Conservation (phyloP, 75 land plant genomes). For the Gnetum montanum region DNA sequence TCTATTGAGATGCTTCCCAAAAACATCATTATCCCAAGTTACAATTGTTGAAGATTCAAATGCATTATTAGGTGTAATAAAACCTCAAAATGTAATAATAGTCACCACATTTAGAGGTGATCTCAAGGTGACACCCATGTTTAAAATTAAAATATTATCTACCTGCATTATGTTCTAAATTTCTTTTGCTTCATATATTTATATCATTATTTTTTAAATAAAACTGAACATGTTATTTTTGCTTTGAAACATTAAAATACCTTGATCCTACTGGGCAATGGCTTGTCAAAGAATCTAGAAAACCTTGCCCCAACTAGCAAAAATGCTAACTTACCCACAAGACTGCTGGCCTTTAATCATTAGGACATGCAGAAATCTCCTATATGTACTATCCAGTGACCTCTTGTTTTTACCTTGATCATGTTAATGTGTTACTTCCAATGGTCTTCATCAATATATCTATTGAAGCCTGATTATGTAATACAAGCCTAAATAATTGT, state of each 20-base stretch:
- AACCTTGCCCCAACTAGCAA: too few relatives aligned
- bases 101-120: conserved; percentile 91
- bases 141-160: conserved; percentile 95
- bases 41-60: conserved; percentile 53
- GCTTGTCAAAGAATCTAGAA: too few relatives aligned
- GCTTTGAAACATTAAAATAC: neutral
- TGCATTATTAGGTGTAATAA: conserved; percentile 65
- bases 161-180: conserved; percentile 16
- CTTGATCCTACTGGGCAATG: too few relatives aligned
- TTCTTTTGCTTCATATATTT: conserved; percentile 1
- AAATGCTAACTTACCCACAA: too few relatives aligned
- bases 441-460: too few relatives aligned
- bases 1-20: conserved; percentile 52
- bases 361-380: too few relatives aligned
- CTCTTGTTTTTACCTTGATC: too few relatives aligned
- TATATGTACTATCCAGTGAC: too few relatives aligned
- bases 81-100: conserved; percentile 61
- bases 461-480: too few relatives aligned
- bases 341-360: too few relatives aligned
- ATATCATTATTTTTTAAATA: neutral
- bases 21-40: conserved; percentile 36
- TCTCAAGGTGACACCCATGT: conserved; percentile 60
- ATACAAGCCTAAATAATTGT: too few relatives aligned
- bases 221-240: neutral
- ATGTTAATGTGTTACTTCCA: too few relatives aligned